These are phyloP conservation scores for Zangia roseola DNA, from an alignment of 768 basidiomycete species.

Conservation along the genomic window DNA sequence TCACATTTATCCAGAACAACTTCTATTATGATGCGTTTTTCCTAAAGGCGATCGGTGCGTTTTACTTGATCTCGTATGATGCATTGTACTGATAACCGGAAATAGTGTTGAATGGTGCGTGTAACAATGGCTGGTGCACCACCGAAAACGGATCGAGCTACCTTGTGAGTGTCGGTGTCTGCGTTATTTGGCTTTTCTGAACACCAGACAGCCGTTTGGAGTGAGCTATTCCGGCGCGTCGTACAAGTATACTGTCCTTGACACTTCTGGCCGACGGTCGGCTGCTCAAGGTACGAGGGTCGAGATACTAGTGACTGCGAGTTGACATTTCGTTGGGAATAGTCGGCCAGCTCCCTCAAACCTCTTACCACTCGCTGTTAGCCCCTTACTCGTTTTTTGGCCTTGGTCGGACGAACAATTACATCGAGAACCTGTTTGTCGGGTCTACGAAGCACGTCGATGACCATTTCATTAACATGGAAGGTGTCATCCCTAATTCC, in stretches of 20 bases:
- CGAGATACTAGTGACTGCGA: background rate
- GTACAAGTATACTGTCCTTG: slow-evolving; percentile 95
- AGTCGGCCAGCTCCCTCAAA: slow-evolving; percentile 93
- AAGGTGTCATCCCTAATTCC: slow-evolving; percentile 96
- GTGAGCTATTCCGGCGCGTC: slow-evolving; percentile 93
- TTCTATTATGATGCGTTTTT: slow-evolving; percentile 99
- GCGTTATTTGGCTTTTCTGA: slow-evolving; percentile 2
- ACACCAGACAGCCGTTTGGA: slow-evolving; percentile 71
- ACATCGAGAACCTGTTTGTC: slow-evolving; percentile 97
- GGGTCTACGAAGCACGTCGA: slow-evolving; percentile 78
- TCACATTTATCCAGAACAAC: slow-evolving; percentile 92
- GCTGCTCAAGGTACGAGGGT: slow-evolving; percentile 76
- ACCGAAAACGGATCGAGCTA: slow-evolving; percentile 62
- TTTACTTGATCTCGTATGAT: background rate
- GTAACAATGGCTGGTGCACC: slow-evolving; percentile 77
- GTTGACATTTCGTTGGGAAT: slow-evolving; percentile 8
- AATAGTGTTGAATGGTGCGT: slow-evolving; percentile 90
- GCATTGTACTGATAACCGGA: background rate
- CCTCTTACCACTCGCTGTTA: slow-evolving; percentile 85
- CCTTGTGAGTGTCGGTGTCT: slow-evolving; percentile 54
- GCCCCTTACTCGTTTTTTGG: slow-evolving; percentile 97
- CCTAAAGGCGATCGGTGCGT: slow-evolving; percentile 88
- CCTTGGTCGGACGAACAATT: slow-evolving; percentile 96
- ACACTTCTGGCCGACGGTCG: slow-evolving; percentile 82
- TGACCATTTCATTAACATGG: slow-evolving; percentile 86